Base-by-base conservation (phyloP, 306 rosid species). In the Quercus glauca region DNA sequence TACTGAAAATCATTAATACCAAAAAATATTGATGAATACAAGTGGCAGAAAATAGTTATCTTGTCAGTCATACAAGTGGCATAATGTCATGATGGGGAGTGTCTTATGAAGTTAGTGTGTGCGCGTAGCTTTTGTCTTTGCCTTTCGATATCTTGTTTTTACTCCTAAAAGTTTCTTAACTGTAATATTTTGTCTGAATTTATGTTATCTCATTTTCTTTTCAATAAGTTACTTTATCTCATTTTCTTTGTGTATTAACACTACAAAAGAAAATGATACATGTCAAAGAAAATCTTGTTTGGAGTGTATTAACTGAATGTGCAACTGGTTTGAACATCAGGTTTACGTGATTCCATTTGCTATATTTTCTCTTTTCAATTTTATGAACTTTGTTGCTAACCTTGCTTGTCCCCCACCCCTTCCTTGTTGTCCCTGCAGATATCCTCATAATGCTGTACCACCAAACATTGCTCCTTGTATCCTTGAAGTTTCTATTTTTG, bases 401-500 rank as follows among this genome's bases (percentile, higher is more conserved):
- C 73, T 10, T 78, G 79, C 59, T 79, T n/a, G 9, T 68, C n/a
- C 52, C 72, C 41, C 1, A 1, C 51, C 17, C 4, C 9, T 0
- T 2, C 19, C 31, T 35, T 53, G 76, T 68, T 56, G 15, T 53
- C 78, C 25, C 31, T 83, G 82, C 94, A 95, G 99, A 82, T 95
- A 95, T 79, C 78, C 99, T 53, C 89, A 79, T 69, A 90, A 88
- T 77, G 93, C 87, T 28, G 84, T 84, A 53, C 97, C 99, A 28
- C 98, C 98, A 13, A 95, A 93, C 84, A 78, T 95, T 75, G 97
- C 93, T 82, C 92, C 97, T 71, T 81, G 98, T 95, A 95, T 95
- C 99, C 97, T 92, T 91, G 29, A 56, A 31, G 53, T 69, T 86
- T 68, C 18, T 19, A 52, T 60, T 73, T 69, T 83, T 79, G 4